Base-by-base conservation (phyloP, 257 asterid genomes). In the Buddleja alternifolia region DNA sequence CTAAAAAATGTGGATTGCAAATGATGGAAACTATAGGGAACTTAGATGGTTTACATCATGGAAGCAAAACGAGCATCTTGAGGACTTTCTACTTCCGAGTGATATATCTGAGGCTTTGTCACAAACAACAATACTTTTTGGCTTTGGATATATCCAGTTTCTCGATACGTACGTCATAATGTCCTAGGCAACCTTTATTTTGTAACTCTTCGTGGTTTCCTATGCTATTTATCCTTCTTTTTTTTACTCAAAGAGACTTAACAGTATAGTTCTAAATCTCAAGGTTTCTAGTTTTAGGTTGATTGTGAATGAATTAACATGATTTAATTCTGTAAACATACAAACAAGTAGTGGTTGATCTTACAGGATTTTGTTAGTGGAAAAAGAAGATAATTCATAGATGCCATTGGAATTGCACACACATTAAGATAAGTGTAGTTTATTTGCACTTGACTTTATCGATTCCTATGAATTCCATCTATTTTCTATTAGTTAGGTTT, bases 101-200 rank as follows among this genome's bases (percentile, higher is more conserved):
- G 87, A 80, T 67, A 56, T 92, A 72, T 79, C 98, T 14, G 90
- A 84, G 69, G 88, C 85, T 67, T 63, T 92, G 71, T 73, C 81
- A 6, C 96, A 86, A 78, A 79, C 82, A 54, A 73, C 77, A 0
- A 96, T 85, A 25, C 97, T 96, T 72, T 90, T 92, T 72, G 98
- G 98, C 70, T 92, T 88, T 63, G 98, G 90, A 69, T 92, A 88
- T 63, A 34, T 88, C 57, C 98, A 88, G 78, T 90, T 92, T 63
- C 77, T 82, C 14, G 98, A 92, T 79, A 88, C 94, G 98, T 92
- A 76, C 17, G 96, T 67, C 36, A 41, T 61, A 21, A 41, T 62
- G 10, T 50, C 53, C 45, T 37, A 12, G 23, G 41, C n/a, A n/a
- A n/a, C n/a, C n/a, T n/a, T n/a, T n/a, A n/a, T n/a, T n/a, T n/a